Evolutionary conservation across 2,329 filamentous ascomycete genomes (phyloP), one percentile per base, ranked within the genome.

Genomic region (Microthyrium microscopicum): DNA sequence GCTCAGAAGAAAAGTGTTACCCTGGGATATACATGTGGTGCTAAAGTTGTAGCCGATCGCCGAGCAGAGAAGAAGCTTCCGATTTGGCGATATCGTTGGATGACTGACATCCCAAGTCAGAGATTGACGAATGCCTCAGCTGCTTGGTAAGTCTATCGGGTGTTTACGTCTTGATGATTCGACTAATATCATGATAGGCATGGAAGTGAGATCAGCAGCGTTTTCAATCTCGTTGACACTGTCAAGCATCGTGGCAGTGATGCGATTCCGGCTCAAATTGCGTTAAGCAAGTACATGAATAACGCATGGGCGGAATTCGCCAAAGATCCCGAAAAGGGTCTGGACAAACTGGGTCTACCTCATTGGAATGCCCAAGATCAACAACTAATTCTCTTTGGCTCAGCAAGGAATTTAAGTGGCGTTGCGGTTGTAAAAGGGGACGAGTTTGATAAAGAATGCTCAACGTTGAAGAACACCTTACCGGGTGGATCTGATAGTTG

Each of bases 251-350:
- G 41, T 18, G 37, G 42, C 2, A 21, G 43, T 4, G 31, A 41
- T 17, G 31, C 42, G 5, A 13, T 28, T 5, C 38, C 20, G 8
- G 44, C 47, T 28, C 39, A 36, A 5, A 31, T 35, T 7, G 40
- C 39, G n/a, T 34, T 36, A 4, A 36, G 19, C 22, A 13, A 9
- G 26, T 33, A 45, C 15, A 38, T 45, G 8, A 42, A 45, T 20
- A 26, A 33, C 4, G 44, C 44, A 11, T 35, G 46, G 31, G 42
- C 41, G 6, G 42, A 40, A 0, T 48, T 45, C 13, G 34, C 39
- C 3, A 39, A 41, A 20, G 37, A 47, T 18, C 42, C 44, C 4
- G 25, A 30, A 11, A 21, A 34, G 1, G 43, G 41, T n/a, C 26
- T 47, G 20, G 17, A 16, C 11, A 19, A 33, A 9, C 22, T 25